These are phyloP conservation scores for Solanum hybrid DNA, from an alignment of 305 asterid species.

Conservation along the genomic window DNA sequence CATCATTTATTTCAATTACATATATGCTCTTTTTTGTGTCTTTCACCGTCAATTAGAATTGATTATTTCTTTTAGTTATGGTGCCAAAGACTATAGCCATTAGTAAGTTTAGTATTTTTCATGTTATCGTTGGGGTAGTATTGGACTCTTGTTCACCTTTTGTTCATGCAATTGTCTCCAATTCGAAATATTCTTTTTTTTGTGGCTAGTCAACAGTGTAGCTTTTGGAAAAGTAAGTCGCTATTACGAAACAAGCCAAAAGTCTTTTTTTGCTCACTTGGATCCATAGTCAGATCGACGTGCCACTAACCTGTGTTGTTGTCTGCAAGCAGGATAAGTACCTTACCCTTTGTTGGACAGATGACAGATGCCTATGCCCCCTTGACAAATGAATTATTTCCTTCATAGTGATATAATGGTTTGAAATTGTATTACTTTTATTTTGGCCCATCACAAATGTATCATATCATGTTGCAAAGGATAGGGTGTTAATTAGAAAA, in stretches of 20 bases:
- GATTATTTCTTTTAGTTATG: not conserved
- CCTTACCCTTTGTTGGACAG: not conserved
- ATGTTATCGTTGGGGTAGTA: not conserved
- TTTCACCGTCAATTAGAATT: not conserved
- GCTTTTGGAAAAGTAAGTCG: not conserved
- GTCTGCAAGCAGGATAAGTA: not conserved
- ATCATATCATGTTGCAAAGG: not conserved
- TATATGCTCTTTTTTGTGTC: not conserved
- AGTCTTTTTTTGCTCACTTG: not conserved
- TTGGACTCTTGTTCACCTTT: not conserved
- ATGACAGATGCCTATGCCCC: too few relatives aligned
- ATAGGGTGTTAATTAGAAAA: too few relatives aligned
- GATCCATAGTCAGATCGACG: not conserved
- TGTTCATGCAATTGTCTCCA: not conserved
- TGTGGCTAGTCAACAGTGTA: not conserved
- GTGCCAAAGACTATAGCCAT: not conserved
- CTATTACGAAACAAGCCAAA: not conserved
- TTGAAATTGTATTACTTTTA: not conserved
- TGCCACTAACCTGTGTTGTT: not conserved
- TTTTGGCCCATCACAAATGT: not conserved
- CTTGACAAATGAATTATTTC: not conserved
- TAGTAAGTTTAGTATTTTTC: not conserved
- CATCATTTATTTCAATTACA: not conserved
- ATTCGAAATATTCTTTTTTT: not conserved
- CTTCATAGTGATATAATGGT: not conserved